Evolutionary conservation across 352 stramenopile genomes (phyloP).

Genomic region (Phytophthora tentaculata): DNA sequence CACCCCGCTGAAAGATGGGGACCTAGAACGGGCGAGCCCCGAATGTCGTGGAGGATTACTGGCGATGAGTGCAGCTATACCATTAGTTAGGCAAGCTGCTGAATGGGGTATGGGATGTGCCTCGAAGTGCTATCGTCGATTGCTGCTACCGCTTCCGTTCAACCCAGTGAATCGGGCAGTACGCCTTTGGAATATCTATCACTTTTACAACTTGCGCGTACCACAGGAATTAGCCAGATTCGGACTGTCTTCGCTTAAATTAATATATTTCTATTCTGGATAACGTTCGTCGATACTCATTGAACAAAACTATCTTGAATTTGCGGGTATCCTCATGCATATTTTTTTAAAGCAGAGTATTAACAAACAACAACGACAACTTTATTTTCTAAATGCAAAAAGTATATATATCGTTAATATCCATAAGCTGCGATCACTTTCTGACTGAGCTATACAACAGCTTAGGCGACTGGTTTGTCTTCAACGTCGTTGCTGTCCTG

Average conservation of each 20-base stretch:
- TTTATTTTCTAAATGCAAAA: background rate
- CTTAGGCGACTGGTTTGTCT: background rate
- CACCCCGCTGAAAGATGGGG: background rate
- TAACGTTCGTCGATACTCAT: background rate
- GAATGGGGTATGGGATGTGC: background rate
- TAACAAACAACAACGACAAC: no score
- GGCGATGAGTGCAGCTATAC: background rate
- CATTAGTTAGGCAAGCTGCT: background rate
- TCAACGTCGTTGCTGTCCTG: background rate
- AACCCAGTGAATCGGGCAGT: background rate
- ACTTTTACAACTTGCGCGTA: slow-evolving; percentile 13
- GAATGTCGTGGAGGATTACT: background rate
- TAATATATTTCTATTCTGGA: background rate
- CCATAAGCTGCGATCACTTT: no score
- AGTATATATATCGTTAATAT: background rate
- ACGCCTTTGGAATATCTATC: slow-evolving; percentile 4
- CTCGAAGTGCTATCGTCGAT: background rate
- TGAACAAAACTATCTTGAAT: background rate
- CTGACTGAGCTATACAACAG: background rate
- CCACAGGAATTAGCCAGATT: slow-evolving; percentile 16
- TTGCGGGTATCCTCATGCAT: background rate
- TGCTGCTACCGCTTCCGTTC: slow-evolving; percentile 9
- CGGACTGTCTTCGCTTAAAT: slow-evolving; percentile 6
- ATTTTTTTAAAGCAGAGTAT: background rate
- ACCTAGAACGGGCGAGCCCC: background rate